These are phyloP conservation scores for Populus davidiana DNA, from an alignment of 345 rosid species.

Conservation along the genomic window DNA sequence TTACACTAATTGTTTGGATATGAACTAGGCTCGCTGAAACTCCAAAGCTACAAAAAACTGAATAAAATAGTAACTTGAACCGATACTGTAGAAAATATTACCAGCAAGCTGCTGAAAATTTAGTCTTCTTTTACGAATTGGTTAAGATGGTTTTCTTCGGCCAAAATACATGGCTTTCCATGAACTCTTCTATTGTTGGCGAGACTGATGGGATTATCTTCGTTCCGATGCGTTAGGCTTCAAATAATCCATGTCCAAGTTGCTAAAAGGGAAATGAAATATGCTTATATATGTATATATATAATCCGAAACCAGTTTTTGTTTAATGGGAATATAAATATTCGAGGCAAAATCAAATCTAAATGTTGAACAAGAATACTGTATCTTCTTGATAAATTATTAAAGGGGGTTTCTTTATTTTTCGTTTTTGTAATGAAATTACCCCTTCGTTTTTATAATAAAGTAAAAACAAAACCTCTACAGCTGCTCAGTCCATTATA, in stretches of 20 bases:
- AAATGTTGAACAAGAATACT: background rate
- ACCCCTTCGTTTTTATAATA: background rate
- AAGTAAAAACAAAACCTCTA: background rate
- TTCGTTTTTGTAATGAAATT: no score
- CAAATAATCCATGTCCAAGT: no score
- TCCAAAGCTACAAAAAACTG: no score
- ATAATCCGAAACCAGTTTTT: background rate
- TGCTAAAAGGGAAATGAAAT: no score
- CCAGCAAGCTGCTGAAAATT: background rate
- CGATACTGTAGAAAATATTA: background rate
- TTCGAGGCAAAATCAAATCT: background rate
- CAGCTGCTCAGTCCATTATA: background rate
- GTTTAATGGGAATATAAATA: background rate
- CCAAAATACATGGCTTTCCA: background rate
- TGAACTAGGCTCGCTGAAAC: no score
- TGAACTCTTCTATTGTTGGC: background rate
- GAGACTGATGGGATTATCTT: background rate
- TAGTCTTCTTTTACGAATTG: no score
- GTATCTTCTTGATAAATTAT: background rate
- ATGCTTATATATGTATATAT: background rate
- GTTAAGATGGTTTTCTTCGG: background rate
- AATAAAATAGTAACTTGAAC: background rate
- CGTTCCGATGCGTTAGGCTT: background rate
- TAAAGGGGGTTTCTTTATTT: no score
- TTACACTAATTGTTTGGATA: no score